Conservation (phyloP, 1,284 basidiomycete genomes). For the Naganishia liquefaciens region DNA sequence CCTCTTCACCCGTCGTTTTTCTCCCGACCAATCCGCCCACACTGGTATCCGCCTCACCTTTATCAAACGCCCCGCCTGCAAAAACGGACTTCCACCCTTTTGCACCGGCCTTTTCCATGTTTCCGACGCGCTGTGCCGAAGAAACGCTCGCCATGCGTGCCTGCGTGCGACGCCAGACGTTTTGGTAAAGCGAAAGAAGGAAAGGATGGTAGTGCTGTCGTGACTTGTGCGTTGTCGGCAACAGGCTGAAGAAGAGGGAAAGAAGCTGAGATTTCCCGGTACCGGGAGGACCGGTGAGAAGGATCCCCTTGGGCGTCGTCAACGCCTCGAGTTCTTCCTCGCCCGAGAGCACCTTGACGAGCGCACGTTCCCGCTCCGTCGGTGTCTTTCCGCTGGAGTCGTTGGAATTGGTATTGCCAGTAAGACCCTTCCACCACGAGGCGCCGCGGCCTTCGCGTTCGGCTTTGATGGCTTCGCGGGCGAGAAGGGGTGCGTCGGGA, state of each 20-base stretch:
- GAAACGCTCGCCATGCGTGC: constrained; percentile 41
- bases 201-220: constrained; percentile 70
- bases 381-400: neutral
- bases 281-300: constrained; percentile 60
- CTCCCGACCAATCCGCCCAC: constrained; percentile 29
- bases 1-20: constrained; percentile 38
- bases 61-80: constrained; percentile 53
- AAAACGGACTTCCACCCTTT: constrained; percentile 53
- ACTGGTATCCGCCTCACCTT: constrained; percentile 38
- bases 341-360: constrained; percentile 62
- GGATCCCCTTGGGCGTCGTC: constrained; percentile 62
- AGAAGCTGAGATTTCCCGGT: constrained; percentile 65
- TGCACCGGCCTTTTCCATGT: constrained; percentile 47
- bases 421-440: constrained; percentile 32
- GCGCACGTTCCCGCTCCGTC: constrained; percentile 37
- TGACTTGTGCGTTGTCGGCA: constrained; percentile 64
- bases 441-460: constrained; percentile 34
- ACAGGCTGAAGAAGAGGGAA: constrained; percentile 64
- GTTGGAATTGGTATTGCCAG: neutral
- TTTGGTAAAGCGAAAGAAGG: constrained; percentile 67
- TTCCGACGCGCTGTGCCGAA: constrained; percentile 51
- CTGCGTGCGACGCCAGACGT: constrained; percentile 50
- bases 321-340: constrained; percentile 64
- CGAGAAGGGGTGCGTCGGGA: constrained; percentile 41
- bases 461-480: constrained; percentile 27